phyloP scores from a whole-genome alignment of 2,329 filamentous ascomycete genomes.

The Ophiocordyceps australis region DNA sequence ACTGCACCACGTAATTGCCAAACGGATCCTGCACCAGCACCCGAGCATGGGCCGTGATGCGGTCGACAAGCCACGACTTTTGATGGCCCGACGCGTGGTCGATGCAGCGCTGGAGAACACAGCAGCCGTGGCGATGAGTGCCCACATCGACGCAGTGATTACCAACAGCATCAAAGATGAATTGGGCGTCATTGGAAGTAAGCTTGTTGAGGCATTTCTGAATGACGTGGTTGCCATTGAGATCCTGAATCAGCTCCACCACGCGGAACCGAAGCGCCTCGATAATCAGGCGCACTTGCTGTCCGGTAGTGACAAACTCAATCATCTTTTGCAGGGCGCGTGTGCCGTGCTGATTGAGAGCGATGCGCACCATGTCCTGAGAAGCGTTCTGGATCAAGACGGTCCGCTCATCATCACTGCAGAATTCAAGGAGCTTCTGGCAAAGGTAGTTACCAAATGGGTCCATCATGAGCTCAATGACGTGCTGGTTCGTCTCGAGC shows the following conservation, averaged over 20 bases:
- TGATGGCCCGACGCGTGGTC: slow-evolving; percentile 87
- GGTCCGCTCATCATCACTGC: slow-evolving; percentile 88
- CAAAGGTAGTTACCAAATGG: slow-evolving; percentile 98
- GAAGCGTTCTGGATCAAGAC: slow-evolving; percentile 81
- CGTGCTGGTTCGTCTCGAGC: slow-evolving; percentile 79
- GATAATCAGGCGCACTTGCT: slow-evolving; percentile 79
- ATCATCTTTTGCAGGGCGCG: slow-evolving; percentile 99
- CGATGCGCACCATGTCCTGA: slow-evolving; percentile 76
- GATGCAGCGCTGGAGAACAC: slow-evolving; percentile 93
- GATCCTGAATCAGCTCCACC: slow-evolving; percentile 86
- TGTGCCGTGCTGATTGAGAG: slow-evolving; percentile 92
- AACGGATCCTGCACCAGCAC: slow-evolving; percentile 89
- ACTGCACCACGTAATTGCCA: slow-evolving; percentile 97
- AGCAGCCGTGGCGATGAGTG: slow-evolving; percentile 94
- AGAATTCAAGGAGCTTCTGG: slow-evolving; percentile 93
- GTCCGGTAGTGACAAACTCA: slow-evolving; percentile 73
- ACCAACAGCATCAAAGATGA: slow-evolving; percentile 93
- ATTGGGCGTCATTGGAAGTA: slow-evolving; percentile 65
- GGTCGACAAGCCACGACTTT: slow-evolving; percentile 67
- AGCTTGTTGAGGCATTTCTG: slow-evolving; percentile 98
- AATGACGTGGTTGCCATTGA: slow-evolving; percentile 98
- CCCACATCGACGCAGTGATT: slow-evolving; percentile 75
- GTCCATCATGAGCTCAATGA: slow-evolving; percentile 96
- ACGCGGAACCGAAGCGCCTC: slow-evolving; percentile 67
- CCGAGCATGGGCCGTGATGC: slow-evolving; percentile 80